Evolutionary conservation across 2,329 filamentous ascomycete species (phyloP).

Genomic region (Trichoderma sp.): DNA sequence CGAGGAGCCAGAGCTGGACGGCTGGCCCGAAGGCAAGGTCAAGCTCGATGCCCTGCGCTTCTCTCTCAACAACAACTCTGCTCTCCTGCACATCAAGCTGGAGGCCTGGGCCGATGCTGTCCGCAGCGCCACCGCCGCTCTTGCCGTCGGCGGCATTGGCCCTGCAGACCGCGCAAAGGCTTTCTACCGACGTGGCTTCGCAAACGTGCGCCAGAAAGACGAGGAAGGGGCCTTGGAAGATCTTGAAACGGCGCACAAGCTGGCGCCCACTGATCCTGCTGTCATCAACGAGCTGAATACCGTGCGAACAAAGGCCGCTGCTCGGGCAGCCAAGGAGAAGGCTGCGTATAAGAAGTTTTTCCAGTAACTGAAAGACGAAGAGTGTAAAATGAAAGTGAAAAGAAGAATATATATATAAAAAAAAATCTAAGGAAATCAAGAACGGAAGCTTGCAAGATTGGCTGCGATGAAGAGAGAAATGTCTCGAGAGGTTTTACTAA

Average conservation of each 20-base stretch:
- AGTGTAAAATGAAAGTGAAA: neutral
- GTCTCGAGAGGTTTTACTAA: neutral
- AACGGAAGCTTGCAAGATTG: neutral
- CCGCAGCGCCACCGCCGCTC: conserved; percentile 70
- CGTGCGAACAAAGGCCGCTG: conserved; percentile 76
- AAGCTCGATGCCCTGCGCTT: conserved; percentile 76
- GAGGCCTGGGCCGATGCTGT: conserved; percentile 69
- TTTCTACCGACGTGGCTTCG: conserved; percentile 77
- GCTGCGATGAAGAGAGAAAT: neutral
- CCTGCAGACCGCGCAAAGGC: conserved; percentile 88
- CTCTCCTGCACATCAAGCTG: conserved; percentile 82
- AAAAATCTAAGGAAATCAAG: neutral
- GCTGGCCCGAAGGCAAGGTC: conserved; percentile 66
- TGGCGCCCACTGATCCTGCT: conserved; percentile 74
- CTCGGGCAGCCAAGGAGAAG: conserved; percentile 83
- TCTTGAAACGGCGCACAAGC: conserved; percentile 71
- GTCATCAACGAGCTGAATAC: conserved; percentile 72
- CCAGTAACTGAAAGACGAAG: conserved; percentile 31
- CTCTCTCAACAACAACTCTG: conserved; percentile 83
- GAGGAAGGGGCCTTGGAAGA: conserved; percentile 78
- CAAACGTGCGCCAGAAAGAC: conserved; percentile 75
- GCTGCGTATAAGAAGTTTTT: conserved; percentile 94
- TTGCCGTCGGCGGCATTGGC: conserved; percentile 65
- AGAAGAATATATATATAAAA: neutral
- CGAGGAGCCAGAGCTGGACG: conserved; percentile 75